Evolutionary conservation across 768 basidiomycete species (phyloP).

Genomic region (Auricularia sp.): DNA sequence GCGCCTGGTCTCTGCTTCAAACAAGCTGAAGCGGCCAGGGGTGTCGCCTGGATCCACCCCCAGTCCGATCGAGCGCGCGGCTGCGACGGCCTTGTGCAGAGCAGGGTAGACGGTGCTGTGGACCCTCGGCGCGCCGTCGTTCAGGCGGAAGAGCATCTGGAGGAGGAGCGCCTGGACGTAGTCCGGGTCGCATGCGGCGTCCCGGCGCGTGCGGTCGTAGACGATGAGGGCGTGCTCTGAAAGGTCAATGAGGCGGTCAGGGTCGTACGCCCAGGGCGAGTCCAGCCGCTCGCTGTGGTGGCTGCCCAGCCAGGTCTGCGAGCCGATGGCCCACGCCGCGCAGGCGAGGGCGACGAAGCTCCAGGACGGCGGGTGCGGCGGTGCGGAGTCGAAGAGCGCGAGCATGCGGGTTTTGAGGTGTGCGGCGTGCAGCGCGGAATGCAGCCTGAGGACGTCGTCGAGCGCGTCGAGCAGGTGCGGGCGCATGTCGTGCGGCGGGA

Average conservation of each 20-base stretch:
- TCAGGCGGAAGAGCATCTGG: not conserved
- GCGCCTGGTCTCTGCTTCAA: not conserved
- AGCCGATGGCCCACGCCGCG: not conserved
- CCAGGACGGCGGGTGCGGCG: not conserved
- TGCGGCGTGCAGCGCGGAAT: not conserved
- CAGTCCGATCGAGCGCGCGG: not conserved
- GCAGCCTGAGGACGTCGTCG: not conserved
- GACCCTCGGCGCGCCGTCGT: not conserved
- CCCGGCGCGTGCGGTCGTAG: not conserved
- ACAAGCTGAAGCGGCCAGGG: not conserved
- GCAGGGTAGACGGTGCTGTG: not conserved
- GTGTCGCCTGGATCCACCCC: not conserved
- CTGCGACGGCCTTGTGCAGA: not conserved
- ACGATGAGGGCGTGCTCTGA: not conserved
- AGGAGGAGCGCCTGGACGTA: not conserved
- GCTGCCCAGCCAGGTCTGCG: not conserved
- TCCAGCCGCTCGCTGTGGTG: not conserved
- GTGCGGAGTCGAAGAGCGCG: not conserved
- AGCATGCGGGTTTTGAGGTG: not conserved
- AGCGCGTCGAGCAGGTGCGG: not conserved
- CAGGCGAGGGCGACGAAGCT: not conserved
- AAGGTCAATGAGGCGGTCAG: not conserved
- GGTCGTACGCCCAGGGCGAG: not conserved
- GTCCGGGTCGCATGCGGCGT: not conserved
- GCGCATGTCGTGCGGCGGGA: not conserved